Conservation (phyloP, 192 early-diverging fungal genomes). For the Entophlyctis luteolus region DNA sequence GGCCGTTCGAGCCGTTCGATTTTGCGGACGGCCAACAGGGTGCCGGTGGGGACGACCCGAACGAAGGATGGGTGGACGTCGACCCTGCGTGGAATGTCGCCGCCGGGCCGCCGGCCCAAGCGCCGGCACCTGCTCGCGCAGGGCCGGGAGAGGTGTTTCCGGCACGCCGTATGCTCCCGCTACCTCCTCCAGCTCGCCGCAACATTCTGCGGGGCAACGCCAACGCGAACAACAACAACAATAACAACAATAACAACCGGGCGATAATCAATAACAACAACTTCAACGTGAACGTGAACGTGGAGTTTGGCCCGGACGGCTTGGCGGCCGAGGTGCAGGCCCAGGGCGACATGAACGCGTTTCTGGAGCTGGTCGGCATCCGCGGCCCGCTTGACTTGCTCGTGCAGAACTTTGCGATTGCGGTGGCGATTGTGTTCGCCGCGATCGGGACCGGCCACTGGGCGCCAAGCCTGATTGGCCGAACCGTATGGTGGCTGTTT, state of each 20-base stretch:
- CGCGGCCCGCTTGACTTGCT: conserved; percentile 77
- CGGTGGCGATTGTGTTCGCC: conserved; percentile 66
- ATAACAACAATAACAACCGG: background rate
- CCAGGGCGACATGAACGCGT: conserved; percentile 46
- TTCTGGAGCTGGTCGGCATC: conserved; percentile 86
- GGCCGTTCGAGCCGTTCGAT: too few species aligned
- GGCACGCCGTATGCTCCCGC: background rate
- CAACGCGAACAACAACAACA: conserved; percentile 1
- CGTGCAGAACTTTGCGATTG: conserved; percentile 76
- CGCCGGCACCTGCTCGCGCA: background rate
- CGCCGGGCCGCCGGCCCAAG: background rate
- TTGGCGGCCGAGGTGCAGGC: conserved; percentile 36
- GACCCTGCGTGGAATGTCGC: background rate
- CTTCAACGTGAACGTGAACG: conserved; percentile 33
- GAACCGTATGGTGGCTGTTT: conserved; percentile 30
- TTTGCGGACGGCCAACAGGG: background rate
- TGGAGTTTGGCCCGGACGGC: conserved; percentile 24
- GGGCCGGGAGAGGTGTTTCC: background rate
- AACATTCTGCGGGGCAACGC: background rate
- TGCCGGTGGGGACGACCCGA: background rate
- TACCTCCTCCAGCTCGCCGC: background rate
- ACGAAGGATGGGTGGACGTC: background rate
- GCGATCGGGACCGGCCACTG: conserved; percentile 68
- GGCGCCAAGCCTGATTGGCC: conserved; percentile 70
- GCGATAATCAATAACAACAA: conserved; percentile 3